A percentile compares a stretch with the other conserved stretches of the same genome.
phyloP scores from a whole-genome alignment of 441 rosid species.

The Arabidopsis lyrata region DNA sequence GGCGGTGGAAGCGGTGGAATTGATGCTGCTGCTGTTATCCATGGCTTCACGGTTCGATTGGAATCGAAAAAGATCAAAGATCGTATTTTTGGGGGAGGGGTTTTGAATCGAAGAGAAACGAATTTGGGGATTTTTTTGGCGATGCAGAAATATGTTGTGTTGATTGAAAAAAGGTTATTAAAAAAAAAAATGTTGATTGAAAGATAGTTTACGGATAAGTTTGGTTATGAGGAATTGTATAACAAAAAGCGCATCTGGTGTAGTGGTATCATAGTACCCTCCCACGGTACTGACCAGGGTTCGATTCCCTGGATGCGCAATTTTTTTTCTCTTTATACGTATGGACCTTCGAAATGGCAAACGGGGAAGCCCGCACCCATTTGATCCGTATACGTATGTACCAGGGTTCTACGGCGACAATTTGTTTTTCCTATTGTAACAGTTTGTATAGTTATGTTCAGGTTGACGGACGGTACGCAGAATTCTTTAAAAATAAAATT shows the following conservation, averaged over 20 bases:
- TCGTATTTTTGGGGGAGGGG: constrained; percentile 20
- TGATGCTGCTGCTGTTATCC: constrained; percentile 49
- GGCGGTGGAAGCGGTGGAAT: constrained; percentile 37
- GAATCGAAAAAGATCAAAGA: constrained; percentile 11
- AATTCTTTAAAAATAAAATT: too few relatives aligned
- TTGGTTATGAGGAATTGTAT: too few relatives aligned
- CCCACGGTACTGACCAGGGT: constrained; percentile 99
- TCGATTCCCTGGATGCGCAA: constrained; percentile 98
- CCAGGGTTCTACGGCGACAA: too few relatives aligned
- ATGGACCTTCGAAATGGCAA: too few relatives aligned
- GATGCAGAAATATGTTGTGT: constrained; percentile 14
- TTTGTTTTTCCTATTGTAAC: too few relatives aligned
- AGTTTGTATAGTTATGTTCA: too few relatives aligned
- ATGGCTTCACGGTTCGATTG: constrained; percentile 29
- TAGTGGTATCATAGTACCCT: constrained; percentile 99
- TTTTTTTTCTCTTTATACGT: neutral
- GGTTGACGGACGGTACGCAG: too few relatives aligned
- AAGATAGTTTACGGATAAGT: too few relatives aligned
- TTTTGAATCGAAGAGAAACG: constrained; percentile 7
- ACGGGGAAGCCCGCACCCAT: too few relatives aligned
- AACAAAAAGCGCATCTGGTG: constrained; percentile 73
- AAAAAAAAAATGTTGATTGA: too few relatives aligned
- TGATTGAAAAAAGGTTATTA: neutral
- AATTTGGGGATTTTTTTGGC: constrained; percentile 17
- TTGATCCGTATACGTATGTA: too few relatives aligned